phyloP scores from a whole-genome alignment of 1,284 basidiomycete species.

The Heterobasidion irregulare region DNA sequence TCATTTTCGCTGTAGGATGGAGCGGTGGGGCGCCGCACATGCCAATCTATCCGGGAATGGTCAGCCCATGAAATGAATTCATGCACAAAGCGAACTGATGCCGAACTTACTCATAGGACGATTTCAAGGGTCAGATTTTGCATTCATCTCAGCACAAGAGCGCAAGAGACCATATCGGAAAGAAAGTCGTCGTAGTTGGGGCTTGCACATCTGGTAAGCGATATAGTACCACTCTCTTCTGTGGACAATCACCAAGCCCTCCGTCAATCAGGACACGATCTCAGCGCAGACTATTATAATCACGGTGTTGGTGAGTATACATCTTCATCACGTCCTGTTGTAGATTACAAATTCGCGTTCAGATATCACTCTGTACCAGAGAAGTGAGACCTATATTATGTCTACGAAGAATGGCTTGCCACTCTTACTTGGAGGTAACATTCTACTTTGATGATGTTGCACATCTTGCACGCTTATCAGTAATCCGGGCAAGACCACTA shows the following conservation, averaged over 20 bases:
- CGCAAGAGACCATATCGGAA: constrained; percentile 30
- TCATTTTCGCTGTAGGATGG: constrained; percentile 57
- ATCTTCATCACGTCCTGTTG: neutral
- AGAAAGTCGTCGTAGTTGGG: constrained; percentile 42
- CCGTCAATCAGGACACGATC: constrained; percentile 24
- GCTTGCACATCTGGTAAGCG: constrained; percentile 36
- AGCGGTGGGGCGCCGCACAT: constrained; percentile 40
- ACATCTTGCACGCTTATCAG: neutral
- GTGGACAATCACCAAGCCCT: neutral
- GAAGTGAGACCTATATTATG: constrained; percentile 57
- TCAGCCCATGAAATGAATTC: constrained; percentile 6
- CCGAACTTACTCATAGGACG: constrained; percentile 18
- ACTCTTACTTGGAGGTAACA: constrained; percentile 25
- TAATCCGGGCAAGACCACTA: constrained; percentile 33
- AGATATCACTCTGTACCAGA: constrained; percentile 59
- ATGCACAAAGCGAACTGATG: neutral
- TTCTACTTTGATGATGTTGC: neutral
- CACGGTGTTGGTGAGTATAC: constrained; percentile 32
- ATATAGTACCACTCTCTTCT: neutral
- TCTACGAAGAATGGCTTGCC: constrained; percentile 35
- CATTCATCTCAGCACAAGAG: constrained; percentile 33
- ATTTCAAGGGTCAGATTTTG: constrained; percentile 33
- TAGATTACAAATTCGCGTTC: neutral
- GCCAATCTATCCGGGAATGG: constrained; percentile 37
- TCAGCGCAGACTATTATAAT: constrained; percentile 34